Base-by-base conservation (phyloP, 2,329 filamentous ascomycete species). In the Fusarium zealandicum region DNA sequence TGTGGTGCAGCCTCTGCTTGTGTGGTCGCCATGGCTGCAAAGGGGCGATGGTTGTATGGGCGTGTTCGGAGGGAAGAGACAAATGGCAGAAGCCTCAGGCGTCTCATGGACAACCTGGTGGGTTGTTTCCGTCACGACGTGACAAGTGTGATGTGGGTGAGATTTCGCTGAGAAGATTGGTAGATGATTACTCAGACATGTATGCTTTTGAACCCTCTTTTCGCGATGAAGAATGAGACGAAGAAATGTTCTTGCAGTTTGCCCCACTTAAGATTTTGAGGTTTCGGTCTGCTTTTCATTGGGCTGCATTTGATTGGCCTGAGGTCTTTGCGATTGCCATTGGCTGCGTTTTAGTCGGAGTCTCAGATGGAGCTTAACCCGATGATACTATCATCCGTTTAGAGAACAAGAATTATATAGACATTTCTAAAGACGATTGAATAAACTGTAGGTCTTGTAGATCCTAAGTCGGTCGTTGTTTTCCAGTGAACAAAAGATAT, bases 11-110 rank as follows among this genome's bases (percentile, higher is more conserved):
- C 44, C 12, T 54, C 57, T 53, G 64, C 11, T 36, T 60, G 55
- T 25, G 39, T 30, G 18, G 56, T 62, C 13, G 67, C 65, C 67
- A 69, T 69, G 51, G 33, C 50, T 33, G 64, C 54, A 40, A 68
- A 68, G 32, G 53, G 39, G 22, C 61, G 64, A 33, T 57, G 35
- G 37, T 40, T 46, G 30, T 55, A 44, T 30, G 53, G 60, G 12
- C 59, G 57, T 13, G 51, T 50, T 59, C 59, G 58, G 36, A 59
- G 17, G 5, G 50, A 43, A 9, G 53, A 54, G 36, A 51, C 31
- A 40, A 54, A 28, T 27, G 50, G 45, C 13, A 51, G 42, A 35
- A 68, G 31, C 33, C 62, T 62, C 33, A 63, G 33, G 8, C 28
- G 51, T 56, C 56, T 65, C 67, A 69, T 68, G 41, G 48, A 55